These are phyloP conservation scores for Aegilops sharonensis DNA, from an alignment of 176 grass and related monocot species.

Conservation along the genomic window DNA sequence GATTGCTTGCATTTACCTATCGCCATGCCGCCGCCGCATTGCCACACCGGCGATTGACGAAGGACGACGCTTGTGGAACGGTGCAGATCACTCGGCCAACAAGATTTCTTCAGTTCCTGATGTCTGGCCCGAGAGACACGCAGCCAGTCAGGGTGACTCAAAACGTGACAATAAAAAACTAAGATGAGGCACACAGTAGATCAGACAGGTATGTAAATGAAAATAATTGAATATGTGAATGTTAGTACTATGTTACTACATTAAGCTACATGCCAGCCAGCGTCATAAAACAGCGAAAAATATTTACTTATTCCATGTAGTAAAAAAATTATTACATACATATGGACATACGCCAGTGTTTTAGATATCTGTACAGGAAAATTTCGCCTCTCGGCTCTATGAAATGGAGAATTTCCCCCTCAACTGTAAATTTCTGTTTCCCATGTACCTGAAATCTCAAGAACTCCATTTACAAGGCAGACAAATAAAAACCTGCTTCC, in stretches of 20 bases:
- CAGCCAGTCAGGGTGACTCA: neutral
- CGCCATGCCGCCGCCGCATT: no score
- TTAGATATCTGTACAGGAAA: neutral
- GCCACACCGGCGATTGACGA: neutral
- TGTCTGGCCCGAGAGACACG: neutral
- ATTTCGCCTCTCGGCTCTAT: neutral
- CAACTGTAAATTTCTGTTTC: no score
- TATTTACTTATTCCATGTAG: neutral
- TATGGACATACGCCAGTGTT: neutral
- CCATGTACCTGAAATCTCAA: constrained; percentile 23
- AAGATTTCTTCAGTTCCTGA: neutral
- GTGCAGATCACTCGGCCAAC: neutral
- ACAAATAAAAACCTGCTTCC: constrained; percentile 13
- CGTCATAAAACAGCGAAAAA: no score
- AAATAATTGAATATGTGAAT: neutral
- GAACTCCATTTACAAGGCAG: constrained; percentile 9
- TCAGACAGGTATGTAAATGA: neutral
- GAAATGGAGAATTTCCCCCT: constrained; percentile 4
- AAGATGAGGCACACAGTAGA: neutral
- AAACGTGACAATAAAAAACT: neutral
- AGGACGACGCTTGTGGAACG: neutral
- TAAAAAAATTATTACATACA: no score
- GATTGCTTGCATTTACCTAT: neutral
- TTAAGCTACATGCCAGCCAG: no score
- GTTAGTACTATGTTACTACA: neutral